Conservation (phyloP, 176 grass and related monocot genomes). For the Aegilops bicornis region DNA sequence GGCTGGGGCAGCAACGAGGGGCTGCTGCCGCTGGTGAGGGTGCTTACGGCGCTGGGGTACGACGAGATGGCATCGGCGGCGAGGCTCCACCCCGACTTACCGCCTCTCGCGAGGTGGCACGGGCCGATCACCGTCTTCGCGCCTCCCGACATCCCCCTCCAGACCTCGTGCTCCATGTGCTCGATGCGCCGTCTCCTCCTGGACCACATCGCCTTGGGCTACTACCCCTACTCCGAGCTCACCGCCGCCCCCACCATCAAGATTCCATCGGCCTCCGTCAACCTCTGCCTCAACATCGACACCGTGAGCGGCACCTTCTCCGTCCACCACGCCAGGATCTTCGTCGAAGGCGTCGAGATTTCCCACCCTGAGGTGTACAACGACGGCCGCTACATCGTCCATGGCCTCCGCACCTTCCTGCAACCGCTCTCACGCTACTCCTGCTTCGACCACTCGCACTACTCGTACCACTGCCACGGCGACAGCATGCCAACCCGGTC, state of each 20-base stretch:
- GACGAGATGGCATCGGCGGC: constrained; percentile 58
- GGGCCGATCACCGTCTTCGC: constrained; percentile 70
- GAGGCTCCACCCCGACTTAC: constrained; percentile 29
- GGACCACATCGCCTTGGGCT: constrained; percentile 63
- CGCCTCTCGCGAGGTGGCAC: constrained; percentile 37
- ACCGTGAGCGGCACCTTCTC: constrained; percentile 35
- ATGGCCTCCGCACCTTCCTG: constrained; percentile 56
- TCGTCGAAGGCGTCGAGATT: constrained; percentile 59
- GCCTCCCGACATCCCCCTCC: constrained; percentile 47
- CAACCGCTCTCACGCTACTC: constrained; percentile 54
- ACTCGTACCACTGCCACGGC: constrained; percentile 9
- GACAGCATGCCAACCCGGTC: constrained; percentile 1
- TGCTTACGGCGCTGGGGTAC: constrained; percentile 66
- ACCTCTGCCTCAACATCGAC: constrained; percentile 60
- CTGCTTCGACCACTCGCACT: constrained; percentile 35
- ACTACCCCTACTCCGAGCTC: constrained; percentile 58
- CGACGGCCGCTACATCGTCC: constrained; percentile 66
- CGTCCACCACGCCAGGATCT: constrained; percentile 42
- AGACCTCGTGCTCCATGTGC: constrained; percentile 46
- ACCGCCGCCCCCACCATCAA: constrained; percentile 35
- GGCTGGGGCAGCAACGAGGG: not conserved
- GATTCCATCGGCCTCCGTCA: constrained; percentile 47
- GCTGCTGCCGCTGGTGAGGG: constrained; percentile 34
- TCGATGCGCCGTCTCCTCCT: constrained; percentile 49
- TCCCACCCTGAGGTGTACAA: constrained; percentile 69